Percentiles rank a stretch among this genome's conserved stretches.
These are phyloP conservation scores for Boletus tomentosulus DNA, from an alignment of 768 basidiomycete genomes.

Conservation along the genomic window DNA sequence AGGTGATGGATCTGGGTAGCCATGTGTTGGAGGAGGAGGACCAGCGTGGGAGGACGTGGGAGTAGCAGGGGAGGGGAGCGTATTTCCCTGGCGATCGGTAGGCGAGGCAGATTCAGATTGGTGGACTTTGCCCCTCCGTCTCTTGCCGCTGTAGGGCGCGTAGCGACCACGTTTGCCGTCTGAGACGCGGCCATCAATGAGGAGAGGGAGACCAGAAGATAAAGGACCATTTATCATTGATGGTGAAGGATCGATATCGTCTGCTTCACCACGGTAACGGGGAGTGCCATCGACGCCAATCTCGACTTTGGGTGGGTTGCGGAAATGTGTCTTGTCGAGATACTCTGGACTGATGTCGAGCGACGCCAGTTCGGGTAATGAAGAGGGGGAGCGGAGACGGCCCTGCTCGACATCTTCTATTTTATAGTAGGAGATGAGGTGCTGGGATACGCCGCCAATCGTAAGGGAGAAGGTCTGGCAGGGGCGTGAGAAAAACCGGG, in stretches of 20 bases:
- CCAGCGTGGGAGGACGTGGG: conserved; percentile 26
- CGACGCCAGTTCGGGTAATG: conserved; percentile 79
- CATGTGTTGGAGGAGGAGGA: conserved; percentile 23
- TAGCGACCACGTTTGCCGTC: conserved; percentile 45
- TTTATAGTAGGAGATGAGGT: conserved; percentile 93
- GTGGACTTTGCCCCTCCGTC: conserved; percentile 34
- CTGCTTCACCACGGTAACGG: conserved; percentile 80
- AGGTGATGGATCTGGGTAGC: conserved; percentile 28
- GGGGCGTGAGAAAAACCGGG: conserved; percentile 29
- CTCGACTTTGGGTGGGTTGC: conserved; percentile 86
- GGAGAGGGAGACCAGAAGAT: conserved; percentile 46
- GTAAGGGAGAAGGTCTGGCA: conserved; percentile 85
- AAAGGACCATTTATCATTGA: conserved; percentile 39
- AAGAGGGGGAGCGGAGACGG: conserved; percentile 82
- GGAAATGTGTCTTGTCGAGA: conserved; percentile 86
- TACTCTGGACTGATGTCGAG: conserved; percentile 86
- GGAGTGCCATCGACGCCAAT: conserved; percentile 78
- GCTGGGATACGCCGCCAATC: conserved; percentile 81
- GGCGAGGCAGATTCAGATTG: conserved; percentile 30
- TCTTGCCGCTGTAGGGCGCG: conserved; percentile 42
- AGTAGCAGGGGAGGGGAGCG: conserved; percentile 28
- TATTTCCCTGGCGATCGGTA: conserved; percentile 22
- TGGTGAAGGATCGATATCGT: conserved; percentile 54
- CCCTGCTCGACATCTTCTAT: conserved; percentile 88
- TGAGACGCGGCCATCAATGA: conserved; percentile 42